These are phyloP conservation scores for Trichosporon faecale DNA, from an alignment of 1,284 basidiomycete species.

Conservation along the genomic window DNA sequence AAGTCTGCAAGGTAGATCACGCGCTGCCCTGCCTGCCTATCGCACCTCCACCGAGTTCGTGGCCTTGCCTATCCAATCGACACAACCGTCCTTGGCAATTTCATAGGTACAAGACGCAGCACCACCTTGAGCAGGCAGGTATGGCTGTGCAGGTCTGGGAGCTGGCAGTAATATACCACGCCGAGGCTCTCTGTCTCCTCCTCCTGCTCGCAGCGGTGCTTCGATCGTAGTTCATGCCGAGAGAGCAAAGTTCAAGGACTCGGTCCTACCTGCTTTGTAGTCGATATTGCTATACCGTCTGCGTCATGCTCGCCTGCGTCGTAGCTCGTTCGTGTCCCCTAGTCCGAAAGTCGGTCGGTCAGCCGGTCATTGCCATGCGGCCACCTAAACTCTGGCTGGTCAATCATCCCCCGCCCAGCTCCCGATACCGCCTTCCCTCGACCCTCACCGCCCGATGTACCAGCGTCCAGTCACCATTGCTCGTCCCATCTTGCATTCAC, in stretches of 20 bases:
- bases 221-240: not conserved
- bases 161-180: too few species aligned
- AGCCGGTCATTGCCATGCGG: not conserved
- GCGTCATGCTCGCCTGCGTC: not conserved
- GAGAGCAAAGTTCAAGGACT: not conserved
- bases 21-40: not conserved
- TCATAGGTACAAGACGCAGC: not conserved
- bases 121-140: not conserved
- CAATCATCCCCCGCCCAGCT: not conserved
- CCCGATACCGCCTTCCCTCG: not conserved
- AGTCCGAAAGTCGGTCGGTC: not conserved
- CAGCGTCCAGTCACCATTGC: constrained; percentile 6
- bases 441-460: not conserved
- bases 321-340: not conserved
- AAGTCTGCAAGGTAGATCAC: not conserved
- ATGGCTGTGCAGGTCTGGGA: not conserved
- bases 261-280: not conserved
- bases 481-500: not conserved
- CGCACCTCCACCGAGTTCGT: not conserved
- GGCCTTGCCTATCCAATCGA: not conserved
- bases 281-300: not conserved
- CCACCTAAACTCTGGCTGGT: not conserved
- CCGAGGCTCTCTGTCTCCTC: too few species aligned
- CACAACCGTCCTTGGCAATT: not conserved
- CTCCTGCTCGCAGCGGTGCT: too few species aligned